A percentile compares a stretch with the other conserved stretches of the same genome.
These are phyloP conservation scores for Coemansia sp. DNA, from an alignment of 192 early-diverging fungal species.

Conservation along the genomic window DNA sequence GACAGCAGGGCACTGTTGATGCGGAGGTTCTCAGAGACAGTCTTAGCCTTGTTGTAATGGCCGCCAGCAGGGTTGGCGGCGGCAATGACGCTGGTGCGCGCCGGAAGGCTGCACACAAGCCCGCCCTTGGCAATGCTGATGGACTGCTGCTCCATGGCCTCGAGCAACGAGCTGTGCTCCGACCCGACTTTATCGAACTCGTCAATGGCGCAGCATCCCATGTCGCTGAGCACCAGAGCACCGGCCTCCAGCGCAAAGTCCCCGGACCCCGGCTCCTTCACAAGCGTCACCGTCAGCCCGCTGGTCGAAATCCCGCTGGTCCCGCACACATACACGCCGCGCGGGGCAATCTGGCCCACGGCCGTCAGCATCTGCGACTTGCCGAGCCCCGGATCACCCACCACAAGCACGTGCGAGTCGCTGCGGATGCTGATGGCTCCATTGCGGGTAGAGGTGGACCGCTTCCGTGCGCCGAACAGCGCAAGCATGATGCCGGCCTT, in stretches of 20 bases:
- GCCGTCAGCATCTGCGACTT: conserved; percentile 88
- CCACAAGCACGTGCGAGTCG: conserved; percentile 73
- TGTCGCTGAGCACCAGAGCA: conserved; percentile 84
- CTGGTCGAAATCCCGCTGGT: conserved; percentile 66
- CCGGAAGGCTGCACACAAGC: conserved; percentile 78
- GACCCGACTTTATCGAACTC: conserved; percentile 90
- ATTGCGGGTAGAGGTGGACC: conserved; percentile 10
- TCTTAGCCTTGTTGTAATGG: conserved; percentile 84
- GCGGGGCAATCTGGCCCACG: conserved; percentile 74
- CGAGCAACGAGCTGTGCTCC: conserved; percentile 74
- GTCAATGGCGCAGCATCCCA: conserved; percentile 87
- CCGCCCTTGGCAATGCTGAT: conserved; percentile 88
- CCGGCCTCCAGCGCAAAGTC: conserved; percentile 81
- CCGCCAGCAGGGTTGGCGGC: conserved; percentile 87
- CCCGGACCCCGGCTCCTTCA: conserved; percentile 68
- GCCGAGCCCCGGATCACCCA: conserved; percentile 85
- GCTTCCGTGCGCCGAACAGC: conserved; percentile 68
- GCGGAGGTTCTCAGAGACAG: conserved; percentile 78
- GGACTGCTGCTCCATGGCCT: conserved; percentile 89
- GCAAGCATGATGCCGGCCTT: conserved; percentile 80
- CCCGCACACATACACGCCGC: conserved; percentile 80
- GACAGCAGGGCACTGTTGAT: conserved; percentile 73
- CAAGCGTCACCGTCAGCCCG: conserved; percentile 71
- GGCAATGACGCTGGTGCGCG: conserved; percentile 82
- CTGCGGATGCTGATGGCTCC: conserved; percentile 60